Base-by-base conservation (phyloP, 1,139 yeast species). In the Saccharomyces hybrid region DNA sequence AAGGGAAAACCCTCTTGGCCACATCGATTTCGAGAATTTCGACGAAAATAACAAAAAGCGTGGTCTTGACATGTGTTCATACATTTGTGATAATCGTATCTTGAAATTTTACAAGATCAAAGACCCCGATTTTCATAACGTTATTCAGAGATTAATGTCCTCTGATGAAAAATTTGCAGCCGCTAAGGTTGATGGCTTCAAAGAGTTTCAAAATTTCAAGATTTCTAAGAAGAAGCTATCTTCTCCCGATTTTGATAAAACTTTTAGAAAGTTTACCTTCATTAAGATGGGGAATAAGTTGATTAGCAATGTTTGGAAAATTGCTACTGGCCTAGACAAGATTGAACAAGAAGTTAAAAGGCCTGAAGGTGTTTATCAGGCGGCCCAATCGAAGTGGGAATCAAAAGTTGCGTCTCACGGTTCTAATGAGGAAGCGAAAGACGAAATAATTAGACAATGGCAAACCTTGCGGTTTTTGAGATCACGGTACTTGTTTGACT, bases 251-350 rank as follows among this genome's bases (percentile, higher is more conserved):
- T 48, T 59, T 42, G 62, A 64, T 52, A 52, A 57, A n/a, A 51
- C 56, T 2, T 68, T 66, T 53, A 67, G 65, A 52, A 63, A 65
- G 51, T 68, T 67, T 53, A 70, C 70, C 0, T 67, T 67, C 52
- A 59, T 67, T 8, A 62, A 60, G 52, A 52, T 68, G 27, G 72
- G 72, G 27, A 67, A 66, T 52, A 68, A 67, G 53, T 60, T 62
- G 42, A 58, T 68, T 3, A 68, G 56, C 50, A 64, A 60, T 52
- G 62, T 65, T 8, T 68, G 72, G 72, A 68, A 68, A 48, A 61
- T 62, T 3, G 54, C 56, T 7, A 63, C 65, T 25, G 71, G 70
- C 2, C 52, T 68, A 9, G 63, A 63, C 26, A 49, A 54, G 9
- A 58, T 64, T n/a, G 49, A 54, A 27, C 52, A 47, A 4, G 51